These are phyloP conservation scores for Suillus discolor DNA, from an alignment of 768 basidiomycete species.

Conservation along the genomic window DNA sequence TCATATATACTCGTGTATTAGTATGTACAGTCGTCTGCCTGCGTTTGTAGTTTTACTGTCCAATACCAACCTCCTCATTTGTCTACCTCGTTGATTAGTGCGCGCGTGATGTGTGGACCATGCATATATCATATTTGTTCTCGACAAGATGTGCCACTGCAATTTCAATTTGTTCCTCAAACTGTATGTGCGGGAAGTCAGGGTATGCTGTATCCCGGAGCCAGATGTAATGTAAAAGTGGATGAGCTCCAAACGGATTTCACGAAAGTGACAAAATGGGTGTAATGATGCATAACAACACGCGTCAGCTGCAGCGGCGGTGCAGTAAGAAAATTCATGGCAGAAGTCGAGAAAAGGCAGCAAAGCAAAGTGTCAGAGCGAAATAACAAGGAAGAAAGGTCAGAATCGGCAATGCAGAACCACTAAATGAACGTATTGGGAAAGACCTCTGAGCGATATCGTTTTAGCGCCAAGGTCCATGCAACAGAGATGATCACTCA, in stretches of 20 bases:
- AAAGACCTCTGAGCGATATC: slow-evolving; percentile 21
- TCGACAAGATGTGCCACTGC: not conserved
- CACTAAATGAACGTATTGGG: slow-evolving; percentile 31
- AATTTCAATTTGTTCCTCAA: slow-evolving; percentile 1
- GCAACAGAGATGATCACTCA: slow-evolving; percentile 23
- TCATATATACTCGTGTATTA: not conserved
- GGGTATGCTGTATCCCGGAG: slow-evolving; percentile 21
- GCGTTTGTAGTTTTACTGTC: not conserved
- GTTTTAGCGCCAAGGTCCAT: slow-evolving; percentile 18
- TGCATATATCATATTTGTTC: not conserved
- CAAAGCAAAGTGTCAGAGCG: slow-evolving; percentile 21
- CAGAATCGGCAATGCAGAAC: slow-evolving; percentile 7
- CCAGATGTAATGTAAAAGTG: slow-evolving; percentile 17
- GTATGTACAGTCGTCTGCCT: not conserved
- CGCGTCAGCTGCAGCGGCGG: not conserved
- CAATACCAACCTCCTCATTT: not conserved
- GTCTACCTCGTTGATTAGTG: not conserved
- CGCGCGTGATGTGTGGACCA: not conserved
- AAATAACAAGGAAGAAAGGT: slow-evolving; percentile 14
- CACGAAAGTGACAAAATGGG: slow-evolving; percentile 12
- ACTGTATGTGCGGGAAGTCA: slow-evolving; percentile 10
- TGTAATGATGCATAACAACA: slow-evolving; percentile 8
- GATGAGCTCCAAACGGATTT: slow-evolving; percentile 11
- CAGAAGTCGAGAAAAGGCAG: slow-evolving; percentile 7
- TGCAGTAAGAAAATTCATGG: slow-evolving; percentile 3